These are phyloP conservation scores for Rhexocercosporidium sp. DNA, from an alignment of 2,329 filamentous ascomycete species.

Conservation along the genomic window DNA sequence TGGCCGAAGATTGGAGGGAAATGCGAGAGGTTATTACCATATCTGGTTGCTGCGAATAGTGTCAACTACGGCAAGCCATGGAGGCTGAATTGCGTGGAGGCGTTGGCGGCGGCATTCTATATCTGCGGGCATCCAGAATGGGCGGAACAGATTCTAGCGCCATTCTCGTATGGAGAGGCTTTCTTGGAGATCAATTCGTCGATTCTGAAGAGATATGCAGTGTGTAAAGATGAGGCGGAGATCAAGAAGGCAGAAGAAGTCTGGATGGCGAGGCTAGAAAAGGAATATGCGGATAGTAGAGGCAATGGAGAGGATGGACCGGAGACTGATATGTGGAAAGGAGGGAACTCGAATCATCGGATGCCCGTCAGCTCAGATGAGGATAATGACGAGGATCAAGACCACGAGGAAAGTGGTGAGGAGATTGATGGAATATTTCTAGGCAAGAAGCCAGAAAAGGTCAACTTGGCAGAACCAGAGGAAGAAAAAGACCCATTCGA, in stretches of 20 bases:
- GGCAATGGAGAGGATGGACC: conserved; percentile 62
- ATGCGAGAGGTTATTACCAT: conserved; percentile 88
- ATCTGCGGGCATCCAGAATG: conserved; percentile 93
- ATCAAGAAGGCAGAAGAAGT: conserved; percentile 84
- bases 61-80: conserved; percentile 98
- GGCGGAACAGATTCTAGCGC: conserved; percentile 81
- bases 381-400: conserved; percentile 51
- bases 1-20: conserved; percentile 92
- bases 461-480: conserved; percentile 44
- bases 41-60: conserved; percentile 93
- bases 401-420: conserved; percentile 52
- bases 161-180: conserved; percentile 86
- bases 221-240: conserved; percentile 78
- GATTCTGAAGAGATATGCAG: conserved; percentile 82
- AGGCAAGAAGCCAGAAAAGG: conserved; percentile 54
- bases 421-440: conserved; percentile 64
- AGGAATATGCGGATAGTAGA: conserved; percentile 83
- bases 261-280: conserved; percentile 89
- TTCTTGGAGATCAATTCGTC: conserved; percentile 91
- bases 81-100: conserved; percentile 94
- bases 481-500: conserved; percentile 70
- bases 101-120: conserved; percentile 87
- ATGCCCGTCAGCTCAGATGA: conserved; percentile 54
- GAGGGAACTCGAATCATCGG: conserved; percentile 82
- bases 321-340: conserved; percentile 84